Evolutionary conservation across 2,329 filamentous ascomycete species (phyloP), one percentile per base, ranked within the genome.

Genomic region (Calycina herbarum): DNA sequence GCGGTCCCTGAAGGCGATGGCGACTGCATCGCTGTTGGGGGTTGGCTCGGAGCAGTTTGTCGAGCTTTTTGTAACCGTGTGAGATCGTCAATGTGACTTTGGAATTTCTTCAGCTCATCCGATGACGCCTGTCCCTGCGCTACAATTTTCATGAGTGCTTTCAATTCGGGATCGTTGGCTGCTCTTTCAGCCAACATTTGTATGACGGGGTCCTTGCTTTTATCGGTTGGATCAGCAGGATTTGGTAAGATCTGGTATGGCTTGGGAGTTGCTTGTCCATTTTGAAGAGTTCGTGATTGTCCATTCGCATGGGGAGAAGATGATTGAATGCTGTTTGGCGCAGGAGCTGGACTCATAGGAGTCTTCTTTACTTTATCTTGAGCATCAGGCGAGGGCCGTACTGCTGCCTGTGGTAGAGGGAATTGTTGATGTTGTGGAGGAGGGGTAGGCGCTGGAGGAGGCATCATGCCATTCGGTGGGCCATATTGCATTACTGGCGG

Each of bases 81-180:
- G 64, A 95, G 84, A 74, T 93, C 88, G 72, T 93, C 90, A 68
- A 95, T 95, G 54, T 95, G 91, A 59, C 83, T 84, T 75, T 95
- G 92, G 71, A 95, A 95, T 68, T 88, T 86, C 58, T 87, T 86
- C 13, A 95, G 79, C 75, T 95, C 90, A 15, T 87, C 85, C 45
- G 86, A 84, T 13, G 85, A 87, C 0, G 92, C 92, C 70, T 89
- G 85, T 1, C 91, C 91, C 33, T 89, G 87, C 0, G 92, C 92
- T 0, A 95, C 92, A 62, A 91, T 86, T 76, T 92, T 92, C 92
- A 95, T 95, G 0, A 95, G 81, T 42, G 90, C 87, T 65, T 93
- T 89, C 10, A 95, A 80, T 64, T 89, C 83, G 0, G 87, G 84
- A 74, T 95, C 90, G 31, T 86, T 87, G 0, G 89, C 90, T 6